Conservation (phyloP, 1,284 basidiomycete genomes). For the Ganoderma sinense region DNA sequence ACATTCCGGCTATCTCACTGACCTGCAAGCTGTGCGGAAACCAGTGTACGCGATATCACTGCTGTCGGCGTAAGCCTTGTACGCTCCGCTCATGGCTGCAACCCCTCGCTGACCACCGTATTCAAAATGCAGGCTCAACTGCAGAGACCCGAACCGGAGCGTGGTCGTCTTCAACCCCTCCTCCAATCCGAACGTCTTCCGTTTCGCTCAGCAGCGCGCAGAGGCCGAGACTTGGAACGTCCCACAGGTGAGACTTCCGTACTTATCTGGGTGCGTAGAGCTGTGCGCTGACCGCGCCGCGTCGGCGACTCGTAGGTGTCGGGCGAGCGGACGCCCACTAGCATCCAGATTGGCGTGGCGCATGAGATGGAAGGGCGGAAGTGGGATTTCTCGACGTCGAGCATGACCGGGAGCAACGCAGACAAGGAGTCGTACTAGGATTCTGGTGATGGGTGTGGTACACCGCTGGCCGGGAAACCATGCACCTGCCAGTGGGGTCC, state of each 20-base stretch:
- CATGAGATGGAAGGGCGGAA: conserved; percentile 3
- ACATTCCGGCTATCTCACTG: background rate
- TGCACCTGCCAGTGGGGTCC: too few relatives aligned
- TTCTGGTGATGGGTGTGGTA: too few relatives aligned
- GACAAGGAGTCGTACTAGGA: background rate
- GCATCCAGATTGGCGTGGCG: background rate
- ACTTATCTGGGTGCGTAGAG: background rate
- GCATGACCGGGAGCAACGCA: background rate
- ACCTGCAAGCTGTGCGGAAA: background rate
- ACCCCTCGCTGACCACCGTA: too few relatives aligned
- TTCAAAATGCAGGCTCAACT: background rate
- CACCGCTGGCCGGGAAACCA: too few relatives aligned
- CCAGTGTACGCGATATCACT: background rate
- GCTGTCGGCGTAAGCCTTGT: background rate
- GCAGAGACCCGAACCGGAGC: background rate
- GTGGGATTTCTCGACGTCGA: conserved; percentile 4
- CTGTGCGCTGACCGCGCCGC: background rate
- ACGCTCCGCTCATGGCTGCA: too few relatives aligned
- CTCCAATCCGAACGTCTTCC: background rate
- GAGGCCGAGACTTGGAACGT: conserved; percentile 1
- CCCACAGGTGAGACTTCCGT: background rate
- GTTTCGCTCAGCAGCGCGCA: background rate
- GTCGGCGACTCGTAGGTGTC: background rate
- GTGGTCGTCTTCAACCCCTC: background rate
- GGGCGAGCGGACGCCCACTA: background rate